These are phyloP conservation scores for Paramecium bursaria DNA, from an alignment of 73 alveolate species.

Conservation along the genomic window DNA sequence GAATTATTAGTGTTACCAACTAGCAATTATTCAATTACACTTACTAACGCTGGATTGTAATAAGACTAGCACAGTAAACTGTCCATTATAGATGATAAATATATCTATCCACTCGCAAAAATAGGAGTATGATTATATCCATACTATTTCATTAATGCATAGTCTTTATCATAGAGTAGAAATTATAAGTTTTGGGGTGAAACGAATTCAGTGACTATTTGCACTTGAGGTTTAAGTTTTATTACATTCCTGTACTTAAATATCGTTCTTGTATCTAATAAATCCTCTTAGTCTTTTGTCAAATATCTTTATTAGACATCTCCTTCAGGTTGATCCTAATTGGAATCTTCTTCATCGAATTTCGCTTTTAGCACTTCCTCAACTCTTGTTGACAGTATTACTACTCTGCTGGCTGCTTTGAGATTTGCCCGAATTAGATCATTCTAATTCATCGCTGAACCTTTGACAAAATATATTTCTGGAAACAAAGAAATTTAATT, in stretches of 20 bases:
- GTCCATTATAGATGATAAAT: constrained; percentile 94
- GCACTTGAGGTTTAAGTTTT: constrained; percentile 83
- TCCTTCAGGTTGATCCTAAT: constrained; percentile 68
- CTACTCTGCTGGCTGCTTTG: constrained; percentile 89
- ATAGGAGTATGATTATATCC: constrained; percentile 95
- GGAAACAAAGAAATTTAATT: constrained; percentile 86
- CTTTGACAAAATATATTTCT: constrained; percentile 93
- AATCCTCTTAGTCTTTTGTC: constrained; percentile 89
- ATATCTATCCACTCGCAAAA: constrained; percentile 97
- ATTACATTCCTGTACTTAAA: constrained; percentile 90
- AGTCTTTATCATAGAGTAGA: constrained; percentile 78
- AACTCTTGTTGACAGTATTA: constrained; percentile 86
- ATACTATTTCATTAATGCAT: constrained; percentile 74
- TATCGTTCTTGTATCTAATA: constrained; percentile 94
- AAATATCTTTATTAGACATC: constrained; percentile 71
- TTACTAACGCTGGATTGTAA: constrained; percentile 92
- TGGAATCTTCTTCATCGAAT: constrained; percentile 71
- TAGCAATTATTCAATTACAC: constrained; percentile 86
- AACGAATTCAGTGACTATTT: constrained; percentile 91
- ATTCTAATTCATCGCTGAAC: constrained; percentile 86
- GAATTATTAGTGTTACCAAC: constrained; percentile 82
- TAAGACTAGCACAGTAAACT: constrained; percentile 90
- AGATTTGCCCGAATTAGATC: constrained; percentile 92
- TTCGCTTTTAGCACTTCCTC: constrained; percentile 73
- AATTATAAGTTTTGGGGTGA: constrained; percentile 89